Base-by-base conservation (phyloP, 257 asterid species). In the Przewalskia tangutica region DNA sequence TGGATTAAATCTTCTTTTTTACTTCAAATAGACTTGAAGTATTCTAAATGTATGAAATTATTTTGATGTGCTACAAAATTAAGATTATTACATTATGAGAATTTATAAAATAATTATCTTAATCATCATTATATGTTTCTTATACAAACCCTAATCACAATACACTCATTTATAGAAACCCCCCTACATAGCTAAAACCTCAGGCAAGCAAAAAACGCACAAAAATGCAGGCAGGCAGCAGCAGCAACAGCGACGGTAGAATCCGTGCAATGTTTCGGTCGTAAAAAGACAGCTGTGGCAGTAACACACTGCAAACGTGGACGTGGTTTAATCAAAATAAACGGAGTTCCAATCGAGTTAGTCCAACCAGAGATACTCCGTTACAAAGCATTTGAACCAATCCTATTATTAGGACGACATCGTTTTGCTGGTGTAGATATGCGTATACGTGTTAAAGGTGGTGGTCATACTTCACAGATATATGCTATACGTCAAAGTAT, bases 241-340 rank as follows among this genome's bases (percentile, higher is more conserved):
- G 79, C 79, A 44, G 79, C 60, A 23, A 60, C 79, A 38, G 79
- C 79, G 3, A 14, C 60, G 4, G 79, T 50, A 44, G 79, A 73
- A n/a, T 73, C 79, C 6, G 79, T 73, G 4, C 79, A 73, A 73
- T 73, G 79, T 23, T 73, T 73, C 79, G 79, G 79, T 0, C 62
- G 79, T 0, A 73, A 73, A 18, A 73, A 73, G 12, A 73, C 79
- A 7, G 79, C 79, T 4, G 62, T 73, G 11, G 79, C 79, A 2
- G 79, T 73, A 34, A 73, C 79, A 12, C 79, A 73, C 79, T 73
- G 79, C 79, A 73, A 73, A 23, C 79, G 79, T 7, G 79, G 79
- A 11, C 79, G 62, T 7, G 79, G 79, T 0, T 16, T 73, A 11
- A 73, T 73, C 58, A 73, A 73, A 12, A 48, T 73, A 38, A 73